phyloP scores from a whole-genome alignment of 108 stramenopile genomes.

The Skeletonema potamos region DNA sequence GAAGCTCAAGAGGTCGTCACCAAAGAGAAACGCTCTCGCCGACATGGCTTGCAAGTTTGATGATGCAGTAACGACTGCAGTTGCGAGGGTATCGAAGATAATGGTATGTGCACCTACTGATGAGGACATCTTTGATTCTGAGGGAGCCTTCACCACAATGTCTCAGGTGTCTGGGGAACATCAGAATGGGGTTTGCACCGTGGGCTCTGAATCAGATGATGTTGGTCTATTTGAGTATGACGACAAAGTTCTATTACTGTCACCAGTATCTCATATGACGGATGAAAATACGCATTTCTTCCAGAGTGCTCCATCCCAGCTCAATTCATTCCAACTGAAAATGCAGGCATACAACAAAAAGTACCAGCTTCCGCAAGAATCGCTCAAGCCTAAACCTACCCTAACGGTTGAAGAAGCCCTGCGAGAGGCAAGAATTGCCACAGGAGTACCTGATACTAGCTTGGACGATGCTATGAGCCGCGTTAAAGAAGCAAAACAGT shows the following conservation, averaged over 20 bases:
- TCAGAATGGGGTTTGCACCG: not conserved
- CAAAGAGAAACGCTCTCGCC: slow-evolving; percentile 10
- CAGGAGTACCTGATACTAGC: not conserved
- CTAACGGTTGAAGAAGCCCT: not conserved
- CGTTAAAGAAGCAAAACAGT: not conserved
- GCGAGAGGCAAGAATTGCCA: not conserved
- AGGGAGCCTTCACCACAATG: not conserved
- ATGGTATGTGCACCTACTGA: slow-evolving; percentile 7
- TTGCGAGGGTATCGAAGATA: not conserved
- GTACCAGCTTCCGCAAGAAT: not conserved
- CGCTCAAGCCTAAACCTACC: not conserved
- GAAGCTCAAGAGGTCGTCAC: not conserved
- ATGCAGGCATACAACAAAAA: not conserved
- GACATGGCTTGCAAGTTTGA: slow-evolving; percentile 14
- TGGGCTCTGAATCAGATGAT: not conserved
- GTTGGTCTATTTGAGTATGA: not conserved
- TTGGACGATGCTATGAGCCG: not conserved
- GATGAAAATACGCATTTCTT: not conserved
- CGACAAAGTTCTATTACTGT: not conserved
- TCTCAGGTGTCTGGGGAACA: not conserved
- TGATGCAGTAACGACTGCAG: slow-evolving; percentile 18
- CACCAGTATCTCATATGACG: not conserved
- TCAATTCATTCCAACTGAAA: not conserved
- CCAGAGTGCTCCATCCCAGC: not conserved
- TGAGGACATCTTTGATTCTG: not conserved